These are phyloP conservation scores for Hypoxylon sp. DNA, from an alignment of 2,329 filamentous ascomycete species.

Conservation along the genomic window DNA sequence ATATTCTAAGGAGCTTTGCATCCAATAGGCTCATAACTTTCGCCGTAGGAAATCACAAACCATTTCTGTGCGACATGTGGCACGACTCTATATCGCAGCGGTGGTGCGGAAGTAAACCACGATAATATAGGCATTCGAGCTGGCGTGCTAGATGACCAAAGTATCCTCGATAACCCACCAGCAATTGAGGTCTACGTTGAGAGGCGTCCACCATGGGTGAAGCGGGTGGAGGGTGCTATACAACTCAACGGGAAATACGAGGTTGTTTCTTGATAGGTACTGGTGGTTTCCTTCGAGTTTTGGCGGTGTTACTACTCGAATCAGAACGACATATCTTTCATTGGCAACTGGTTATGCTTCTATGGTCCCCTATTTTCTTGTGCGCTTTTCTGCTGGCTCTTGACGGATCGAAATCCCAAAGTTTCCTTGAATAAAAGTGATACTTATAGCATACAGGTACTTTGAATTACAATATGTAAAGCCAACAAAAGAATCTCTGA, in stretches of 20 bases:
- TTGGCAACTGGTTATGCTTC: no score
- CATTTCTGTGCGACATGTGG: constrained; percentile 35
- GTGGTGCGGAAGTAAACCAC: constrained; percentile 5
- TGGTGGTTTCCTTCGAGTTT: no score
- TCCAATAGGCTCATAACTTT: background rate
- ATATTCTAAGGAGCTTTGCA: background rate
- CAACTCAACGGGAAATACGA: constrained; percentile 33
- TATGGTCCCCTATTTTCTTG: no score
- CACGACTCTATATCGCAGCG: constrained; percentile 24
- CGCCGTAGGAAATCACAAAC: constrained; percentile 23
- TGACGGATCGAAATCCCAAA: background rate
- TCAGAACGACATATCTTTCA: no score
- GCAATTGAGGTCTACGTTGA: constrained; percentile 36
- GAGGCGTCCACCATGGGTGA: constrained; percentile 31
- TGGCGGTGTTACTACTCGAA: no score
- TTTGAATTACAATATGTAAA: no score
- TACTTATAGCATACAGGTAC: background rate
- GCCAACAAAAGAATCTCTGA: no score
- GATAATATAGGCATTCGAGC: constrained; percentile 28
- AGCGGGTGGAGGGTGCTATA: constrained; percentile 26
- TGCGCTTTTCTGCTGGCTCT: no score
- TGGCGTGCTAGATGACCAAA: constrained; percentile 36
- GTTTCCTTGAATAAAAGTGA: no score
- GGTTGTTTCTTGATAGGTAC: constrained; percentile 5
- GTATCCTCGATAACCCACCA: constrained; percentile 20